phyloP scores from a whole-genome alignment of 1,139 yeast genomes.

The Kluyveromyces marxianus region DNA sequence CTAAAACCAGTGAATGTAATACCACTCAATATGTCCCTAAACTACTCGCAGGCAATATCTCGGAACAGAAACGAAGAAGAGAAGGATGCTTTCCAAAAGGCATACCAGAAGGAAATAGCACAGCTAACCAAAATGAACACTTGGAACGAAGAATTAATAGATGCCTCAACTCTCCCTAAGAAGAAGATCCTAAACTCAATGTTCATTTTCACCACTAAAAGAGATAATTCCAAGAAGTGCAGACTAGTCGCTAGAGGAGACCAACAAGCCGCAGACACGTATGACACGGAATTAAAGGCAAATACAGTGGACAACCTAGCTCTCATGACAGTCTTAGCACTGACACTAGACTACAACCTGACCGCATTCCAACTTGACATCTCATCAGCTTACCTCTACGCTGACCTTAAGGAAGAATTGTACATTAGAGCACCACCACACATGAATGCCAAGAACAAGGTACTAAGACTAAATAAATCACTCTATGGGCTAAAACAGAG shows the following conservation, averaged over 20 bases:
- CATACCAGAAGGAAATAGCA: slow-evolving; percentile 8
- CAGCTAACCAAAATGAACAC: slow-evolving; percentile 10
- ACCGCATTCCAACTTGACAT: slow-evolving; percentile 11
- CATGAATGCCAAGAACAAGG: slow-evolving; percentile 6
- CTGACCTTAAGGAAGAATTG: slow-evolving; percentile 14
- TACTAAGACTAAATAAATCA: slow-evolving; percentile 7
- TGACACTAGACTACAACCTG: slow-evolving; percentile 8
- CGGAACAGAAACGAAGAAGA: slow-evolving; percentile 3
- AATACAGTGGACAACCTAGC: slow-evolving; percentile 12
- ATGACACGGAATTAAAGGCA: slow-evolving; percentile 6
- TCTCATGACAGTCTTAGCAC: slow-evolving; percentile 8
- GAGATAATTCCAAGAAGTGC: slow-evolving; percentile 11
- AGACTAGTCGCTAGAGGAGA: slow-evolving; percentile 13
- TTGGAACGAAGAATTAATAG: slow-evolving; percentile 5
- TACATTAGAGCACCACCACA: slow-evolving; percentile 15
- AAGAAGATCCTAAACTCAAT: slow-evolving; percentile 7
- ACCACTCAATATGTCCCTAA: slow-evolving; percentile 1
- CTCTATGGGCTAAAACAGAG: slow-evolving; percentile 11
- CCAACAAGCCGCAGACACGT: slow-evolving; percentile 9
- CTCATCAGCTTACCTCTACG: slow-evolving; percentile 13
- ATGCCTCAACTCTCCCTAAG: neutral
- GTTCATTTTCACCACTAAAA: slow-evolving; percentile 12
- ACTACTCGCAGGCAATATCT: slow-evolving; percentile 6
- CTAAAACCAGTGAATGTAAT: neutral
- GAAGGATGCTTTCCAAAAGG: neutral